phyloP scores from a whole-genome alignment of 192 early-diverging fungal genomes.

The Entomortierella parvispora region DNA sequence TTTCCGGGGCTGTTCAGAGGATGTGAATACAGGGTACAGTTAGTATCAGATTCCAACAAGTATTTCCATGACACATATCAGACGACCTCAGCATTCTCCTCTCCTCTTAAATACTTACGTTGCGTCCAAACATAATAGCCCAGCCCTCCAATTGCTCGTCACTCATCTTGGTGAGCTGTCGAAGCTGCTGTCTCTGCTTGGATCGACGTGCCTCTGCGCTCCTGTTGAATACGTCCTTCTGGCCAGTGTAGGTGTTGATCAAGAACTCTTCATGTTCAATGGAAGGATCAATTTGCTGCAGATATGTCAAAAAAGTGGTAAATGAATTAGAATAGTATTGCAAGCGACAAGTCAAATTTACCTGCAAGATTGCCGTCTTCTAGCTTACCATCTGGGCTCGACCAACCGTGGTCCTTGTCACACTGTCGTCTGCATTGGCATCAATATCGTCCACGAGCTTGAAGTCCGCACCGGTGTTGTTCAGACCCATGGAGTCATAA shows the following conservation, averaged over 20 bases:
- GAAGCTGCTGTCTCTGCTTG: conserved; percentile 65
- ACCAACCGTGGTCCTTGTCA: conserved; percentile 1
- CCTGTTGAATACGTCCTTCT: conserved; percentile 75
- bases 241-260: conserved; percentile 63
- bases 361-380: background rate
- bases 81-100: too few species aligned
- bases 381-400: conserved; percentile 4
- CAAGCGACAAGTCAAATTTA: background rate
- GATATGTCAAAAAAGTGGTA: background rate
- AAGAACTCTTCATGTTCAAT: conserved; percentile 70
- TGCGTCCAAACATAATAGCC: conserved; percentile 86
- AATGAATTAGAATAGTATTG: background rate
- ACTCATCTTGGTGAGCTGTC: conserved; percentile 75
- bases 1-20: conserved; percentile 25
- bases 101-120: conserved; percentile 78
- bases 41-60: too few species aligned
- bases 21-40: background rate
- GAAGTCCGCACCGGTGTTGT: conserved; percentile 64
- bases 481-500: conserved; percentile 80
- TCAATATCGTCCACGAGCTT: conserved; percentile 68
- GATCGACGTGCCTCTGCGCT: conserved; percentile 67
- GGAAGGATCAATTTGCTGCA: conserved; percentile 61
- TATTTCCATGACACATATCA: too few species aligned
- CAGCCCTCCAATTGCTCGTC: conserved; percentile 96
- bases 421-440: conserved; percentile 35